Percentiles rank a stretch among this genome's conserved stretches.
Evolutionary conservation across 2,329 filamentous ascomycete genomes (phyloP).

Genomic region (Neonectria hederae): DNA sequence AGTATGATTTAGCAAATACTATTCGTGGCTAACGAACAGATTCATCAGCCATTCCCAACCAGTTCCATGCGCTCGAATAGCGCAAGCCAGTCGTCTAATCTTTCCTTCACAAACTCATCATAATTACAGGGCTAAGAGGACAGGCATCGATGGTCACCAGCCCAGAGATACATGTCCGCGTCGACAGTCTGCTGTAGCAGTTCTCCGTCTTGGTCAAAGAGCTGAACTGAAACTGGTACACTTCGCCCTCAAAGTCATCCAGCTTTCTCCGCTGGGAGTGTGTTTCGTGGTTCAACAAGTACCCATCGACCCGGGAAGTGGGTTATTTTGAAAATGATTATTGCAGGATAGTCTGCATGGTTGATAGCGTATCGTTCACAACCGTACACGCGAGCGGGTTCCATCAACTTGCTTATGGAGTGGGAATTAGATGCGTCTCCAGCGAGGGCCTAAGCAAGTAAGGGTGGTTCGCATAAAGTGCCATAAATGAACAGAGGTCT

Average conservation of each 20-base stretch:
- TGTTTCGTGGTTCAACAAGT: conserved; percentile 35
- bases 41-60: conserved; percentile 15
- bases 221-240: conserved; percentile 27
- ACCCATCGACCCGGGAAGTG: conserved; percentile 37
- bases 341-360: conserved; percentile 41
- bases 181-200: conserved; percentile 26
- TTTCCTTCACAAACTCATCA: conserved; percentile 37
- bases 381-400: conserved; percentile 27
- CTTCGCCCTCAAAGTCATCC: conserved; percentile 47
- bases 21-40: too few species aligned
- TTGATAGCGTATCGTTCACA: conserved; percentile 24
- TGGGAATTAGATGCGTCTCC: conserved; percentile 38
- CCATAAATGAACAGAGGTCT: conserved; percentile 45
- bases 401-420: neutral
- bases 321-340: conserved; percentile 20
- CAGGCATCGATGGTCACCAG: conserved; percentile 28
- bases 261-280: conserved; percentile 43
- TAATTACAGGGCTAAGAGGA: conserved; percentile 38
- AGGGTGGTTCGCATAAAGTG: conserved; percentile 40
- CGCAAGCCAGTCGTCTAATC: conserved; percentile 44
- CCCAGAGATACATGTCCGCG: conserved; percentile 47
- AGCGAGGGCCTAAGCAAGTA: conserved; percentile 44
- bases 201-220: conserved; percentile 9
- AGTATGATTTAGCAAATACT: too few species aligned
- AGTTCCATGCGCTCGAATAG: conserved; percentile 33